Evolutionary conservation across 306 rosid species (phyloP).

Genomic region (Bauhinia variegata): DNA sequence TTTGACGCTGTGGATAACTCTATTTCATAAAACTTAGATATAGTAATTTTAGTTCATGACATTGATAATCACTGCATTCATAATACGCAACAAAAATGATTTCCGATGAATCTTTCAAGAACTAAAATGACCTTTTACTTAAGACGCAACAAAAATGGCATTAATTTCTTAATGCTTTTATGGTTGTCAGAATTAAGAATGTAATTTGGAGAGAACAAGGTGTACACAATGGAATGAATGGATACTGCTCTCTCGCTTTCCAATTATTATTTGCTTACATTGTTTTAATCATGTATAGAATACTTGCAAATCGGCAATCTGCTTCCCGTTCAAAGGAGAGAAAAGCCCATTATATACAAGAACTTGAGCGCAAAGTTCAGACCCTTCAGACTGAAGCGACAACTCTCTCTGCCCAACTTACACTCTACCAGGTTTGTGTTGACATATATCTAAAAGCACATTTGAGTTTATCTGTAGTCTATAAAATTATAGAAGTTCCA

Average conservation of each 20-base stretch:
- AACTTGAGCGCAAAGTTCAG: constrained; percentile 98
- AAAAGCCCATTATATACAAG: constrained; percentile 92
- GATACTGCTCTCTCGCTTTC: neutral
- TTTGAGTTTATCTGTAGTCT: neutral
- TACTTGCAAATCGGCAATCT: constrained; percentile 95
- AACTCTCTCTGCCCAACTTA: constrained; percentile 96
- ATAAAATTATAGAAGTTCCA: constrained; percentile 2
- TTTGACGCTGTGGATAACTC: constrained; percentile 4
- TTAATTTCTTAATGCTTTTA: constrained; percentile 20
- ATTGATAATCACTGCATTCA: constrained; percentile 6
- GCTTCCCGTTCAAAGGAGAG: constrained; percentile 99
- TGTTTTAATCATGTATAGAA: constrained; percentile 53
- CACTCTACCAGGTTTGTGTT: constrained; percentile 83
- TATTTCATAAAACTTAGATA: constrained; percentile 14
- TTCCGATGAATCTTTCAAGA: no score
- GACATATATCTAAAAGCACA: constrained; percentile 7
- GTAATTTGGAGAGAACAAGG: constrained; percentile 15
- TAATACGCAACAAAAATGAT: neutral
- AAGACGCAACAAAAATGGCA: constrained; percentile 3
- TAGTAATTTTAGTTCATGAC: constrained; percentile 20
- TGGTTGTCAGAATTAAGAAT: constrained; percentile 1
- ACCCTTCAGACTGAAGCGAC: constrained; percentile 99
- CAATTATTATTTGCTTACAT: constrained; percentile 20
- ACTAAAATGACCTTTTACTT: neutral
- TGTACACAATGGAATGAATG: neutral